Percentiles rank a stretch among this genome's conserved stretches.
phyloP scores from a whole-genome alignment of 73 alveolate species.

The Blepharisma stoltei region DNA sequence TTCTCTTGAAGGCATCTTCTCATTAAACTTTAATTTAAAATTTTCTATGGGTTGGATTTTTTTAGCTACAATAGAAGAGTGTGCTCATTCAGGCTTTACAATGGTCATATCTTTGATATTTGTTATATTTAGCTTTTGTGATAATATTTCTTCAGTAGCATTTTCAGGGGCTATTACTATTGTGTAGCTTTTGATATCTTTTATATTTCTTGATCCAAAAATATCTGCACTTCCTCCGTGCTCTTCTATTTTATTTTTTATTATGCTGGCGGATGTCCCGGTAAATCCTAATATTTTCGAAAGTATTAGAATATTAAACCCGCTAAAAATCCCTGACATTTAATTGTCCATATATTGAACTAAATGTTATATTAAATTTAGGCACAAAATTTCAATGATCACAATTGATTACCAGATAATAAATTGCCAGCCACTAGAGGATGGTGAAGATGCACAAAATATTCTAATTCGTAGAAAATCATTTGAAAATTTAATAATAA shows the following conservation, averaged over 20 bases:
- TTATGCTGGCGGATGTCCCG: background rate
- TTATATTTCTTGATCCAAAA: background rate
- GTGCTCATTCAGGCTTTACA: constrained; percentile 1
- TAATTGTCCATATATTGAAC: no score
- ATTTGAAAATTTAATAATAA: no score
- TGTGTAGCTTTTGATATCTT: background rate
- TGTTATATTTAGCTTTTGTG: background rate
- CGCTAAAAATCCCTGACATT: background rate
- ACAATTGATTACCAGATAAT: no score
- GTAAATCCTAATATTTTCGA: background rate
- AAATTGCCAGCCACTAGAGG: no score
- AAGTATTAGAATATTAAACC: background rate
- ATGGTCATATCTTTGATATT: background rate
- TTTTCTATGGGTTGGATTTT: background rate
- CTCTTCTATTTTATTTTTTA: background rate
- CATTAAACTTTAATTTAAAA: no score
- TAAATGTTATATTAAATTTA: no score
- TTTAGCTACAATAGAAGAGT: background rate
- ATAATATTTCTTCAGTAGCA: background rate
- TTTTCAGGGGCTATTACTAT: background rate
- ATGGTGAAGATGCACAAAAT: no score
- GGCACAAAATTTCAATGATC: no score
- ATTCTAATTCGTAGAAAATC: no score
- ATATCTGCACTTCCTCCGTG: constrained; percentile 22
- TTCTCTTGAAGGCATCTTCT: no score